These are phyloP conservation scores for Coemansia sp. DNA, from an alignment of 192 early-diverging fungal genomes.

Conservation along the genomic window DNA sequence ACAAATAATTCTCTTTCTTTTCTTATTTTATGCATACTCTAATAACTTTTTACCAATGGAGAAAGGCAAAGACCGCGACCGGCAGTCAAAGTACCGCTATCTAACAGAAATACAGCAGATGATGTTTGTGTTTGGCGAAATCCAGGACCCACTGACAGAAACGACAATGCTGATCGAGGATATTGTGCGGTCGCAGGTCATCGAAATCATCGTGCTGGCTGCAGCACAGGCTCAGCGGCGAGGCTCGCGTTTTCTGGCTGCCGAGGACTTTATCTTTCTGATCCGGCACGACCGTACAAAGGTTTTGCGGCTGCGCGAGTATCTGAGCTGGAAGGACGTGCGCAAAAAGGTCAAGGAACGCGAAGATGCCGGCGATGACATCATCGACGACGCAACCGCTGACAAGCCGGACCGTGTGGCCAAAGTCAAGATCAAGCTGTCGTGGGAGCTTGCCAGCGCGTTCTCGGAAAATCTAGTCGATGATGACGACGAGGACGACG, in stretches of 20 bases:
- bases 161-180: slow-evolving; percentile 92
- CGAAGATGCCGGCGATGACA: slow-evolving; percentile 56
- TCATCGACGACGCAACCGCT: slow-evolving; percentile 48
- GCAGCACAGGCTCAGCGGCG: slow-evolving; percentile 80
- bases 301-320: slow-evolving; percentile 85
- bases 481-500: slow-evolving; percentile 83
- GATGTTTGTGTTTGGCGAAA: slow-evolving; percentile 99
- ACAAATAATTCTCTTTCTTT: too few relatives aligned
- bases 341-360: slow-evolving; percentile 87
- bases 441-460: slow-evolving; percentile 86
- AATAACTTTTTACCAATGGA: slow-evolving; percentile 12
- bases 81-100: slow-evolving; percentile 54
- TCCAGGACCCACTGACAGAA: slow-evolving; percentile 82
- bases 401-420: slow-evolving; percentile 56
- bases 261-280: slow-evolving; percentile 95
- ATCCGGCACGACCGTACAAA: slow-evolving; percentile 94
- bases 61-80: slow-evolving; percentile 25
- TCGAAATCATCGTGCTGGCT: slow-evolving; percentile 90
- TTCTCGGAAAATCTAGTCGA: slow-evolving; percentile 77
- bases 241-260: slow-evolving; percentile 71
- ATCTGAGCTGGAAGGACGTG: slow-evolving; percentile 94
- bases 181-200: slow-evolving; percentile 90
- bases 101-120: slow-evolving; percentile 89
- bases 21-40: background rate
- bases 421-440: slow-evolving; percentile 80